Evolutionary conservation across 208 protist genomes (phyloP), one percentile per base, ranked within the genome.

Genomic region (Novymonas esmeraldas): DNA sequence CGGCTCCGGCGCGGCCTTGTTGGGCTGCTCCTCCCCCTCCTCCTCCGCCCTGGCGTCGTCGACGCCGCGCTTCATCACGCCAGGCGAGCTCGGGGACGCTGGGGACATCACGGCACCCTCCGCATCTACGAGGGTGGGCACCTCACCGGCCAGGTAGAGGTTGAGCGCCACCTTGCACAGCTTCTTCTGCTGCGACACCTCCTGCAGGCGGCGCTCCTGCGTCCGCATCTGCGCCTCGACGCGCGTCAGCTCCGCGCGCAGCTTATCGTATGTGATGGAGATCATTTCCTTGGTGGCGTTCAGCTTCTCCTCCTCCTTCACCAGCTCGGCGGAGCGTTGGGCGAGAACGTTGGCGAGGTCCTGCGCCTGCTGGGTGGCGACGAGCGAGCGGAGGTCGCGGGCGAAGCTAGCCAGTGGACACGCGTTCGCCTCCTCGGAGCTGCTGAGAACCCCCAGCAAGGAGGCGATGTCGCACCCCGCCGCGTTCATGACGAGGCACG

Each of bases 161-260:
- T 92, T 93, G 44, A 96, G 76, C 10, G 85, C 89, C 5, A 84
- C 62, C 51, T 83, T 92, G 70, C 87, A 95, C 39, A 95, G 63
- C 26, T 78, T 78, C 60, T 92, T 90, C 64, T 92, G 85, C 56
- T 93, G 77, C 52, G 69, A 58, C 16, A 92, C 79, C 38, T 89
- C 81, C 39, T 76, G 34, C 49, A 85, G 55, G 24, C 82, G 84
- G 7, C 72, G 61, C 70, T 89, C 80, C 42, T 89, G 79, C 26
- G 84, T 71, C 10, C 77, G 74, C 64, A 94, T 78, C 61, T 94
- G 89, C 64, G 87, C 84, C 75, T 96, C 88, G 18, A 93, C 80
- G 24, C 91, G 84, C 29, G 77, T 70, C 44, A 94, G 49, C 61
- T 96, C 91, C 1, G 89, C 88, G 10, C 78, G 78, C 22, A 96